Conservation (phyloP, 345 rosid genomes). For the Eucalyptus coolabah region DNA sequence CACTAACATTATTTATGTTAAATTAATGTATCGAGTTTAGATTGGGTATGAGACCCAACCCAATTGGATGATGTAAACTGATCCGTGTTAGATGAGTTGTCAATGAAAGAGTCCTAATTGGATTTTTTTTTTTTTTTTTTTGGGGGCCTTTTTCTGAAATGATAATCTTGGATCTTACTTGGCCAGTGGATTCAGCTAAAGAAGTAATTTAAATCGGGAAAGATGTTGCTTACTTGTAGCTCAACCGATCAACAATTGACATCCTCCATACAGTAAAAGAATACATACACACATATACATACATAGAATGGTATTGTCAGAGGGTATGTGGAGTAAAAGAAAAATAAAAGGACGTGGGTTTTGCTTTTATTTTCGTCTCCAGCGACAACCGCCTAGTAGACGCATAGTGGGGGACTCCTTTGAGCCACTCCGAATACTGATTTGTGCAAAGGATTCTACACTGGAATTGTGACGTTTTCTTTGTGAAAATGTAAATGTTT, state of each 20-base stretch:
- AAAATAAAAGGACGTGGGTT: background rate
- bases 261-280: background rate
- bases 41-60: background rate
- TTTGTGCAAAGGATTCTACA: background rate
- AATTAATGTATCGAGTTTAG: background rate
- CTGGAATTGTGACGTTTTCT: background rate
- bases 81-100: background rate
- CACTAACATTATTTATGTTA: background rate
- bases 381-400: background rate
- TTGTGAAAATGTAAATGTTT: background rate
- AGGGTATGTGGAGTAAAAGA: background rate
- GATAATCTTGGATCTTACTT: background rate
- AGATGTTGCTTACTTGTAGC: background rate
- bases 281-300: background rate
- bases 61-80: background rate
- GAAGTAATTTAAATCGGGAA: background rate
- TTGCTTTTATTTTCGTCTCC: background rate
- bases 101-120: background rate
- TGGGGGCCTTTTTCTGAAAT: background rate
- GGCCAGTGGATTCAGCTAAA: background rate
- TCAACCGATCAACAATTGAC: background rate
- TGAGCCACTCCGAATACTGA: too few relatives aligned
- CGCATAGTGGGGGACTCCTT: background rate
- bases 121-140: background rate
- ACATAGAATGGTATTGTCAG: background rate